A percentile compares a stretch with the other conserved stretches of the same genome.
Evolutionary conservation across 1,284 basidiomycete species (phyloP).

Genomic region (Athelia psychrophila): DNA sequence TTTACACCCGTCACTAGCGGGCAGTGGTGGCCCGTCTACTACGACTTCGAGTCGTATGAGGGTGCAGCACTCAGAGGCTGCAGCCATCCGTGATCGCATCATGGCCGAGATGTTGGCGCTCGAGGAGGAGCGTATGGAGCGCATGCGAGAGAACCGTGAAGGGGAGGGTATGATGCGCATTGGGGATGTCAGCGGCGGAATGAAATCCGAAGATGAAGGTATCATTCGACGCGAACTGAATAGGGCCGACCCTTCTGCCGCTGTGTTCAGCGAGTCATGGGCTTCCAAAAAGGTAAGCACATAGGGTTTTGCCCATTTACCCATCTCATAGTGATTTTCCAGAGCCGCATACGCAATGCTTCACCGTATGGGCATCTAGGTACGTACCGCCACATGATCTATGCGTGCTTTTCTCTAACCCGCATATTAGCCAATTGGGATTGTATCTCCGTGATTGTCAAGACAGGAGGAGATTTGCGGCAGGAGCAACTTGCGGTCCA

Average conservation of each 20-base stretch:
- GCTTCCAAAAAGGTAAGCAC: slow-evolving; percentile 79
- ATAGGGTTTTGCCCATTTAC: background rate
- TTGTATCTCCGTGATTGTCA: slow-evolving; percentile 96
- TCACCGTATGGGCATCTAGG: slow-evolving; percentile 97
- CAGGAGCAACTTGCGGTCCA: slow-evolving; percentile 98
- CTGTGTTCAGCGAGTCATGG: slow-evolving; percentile 97
- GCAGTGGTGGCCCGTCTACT: slow-evolving; percentile 15
- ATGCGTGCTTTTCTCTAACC: too few relatives aligned
- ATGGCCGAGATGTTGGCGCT: slow-evolving; percentile 99
- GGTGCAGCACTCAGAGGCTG: slow-evolving; percentile 78
- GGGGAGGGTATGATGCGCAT: slow-evolving; percentile 56
- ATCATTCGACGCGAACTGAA: slow-evolving; percentile 93
- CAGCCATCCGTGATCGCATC: slow-evolving; percentile 91
- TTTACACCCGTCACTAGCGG: slow-evolving; percentile 27
- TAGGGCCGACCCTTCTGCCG: slow-evolving; percentile 94
- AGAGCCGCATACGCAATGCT: slow-evolving; percentile 86
- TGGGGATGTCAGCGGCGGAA: slow-evolving; percentile 39
- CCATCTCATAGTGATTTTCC: slow-evolving; percentile 7
- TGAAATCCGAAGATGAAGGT: slow-evolving; percentile 85
- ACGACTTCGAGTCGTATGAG: slow-evolving; percentile 50
- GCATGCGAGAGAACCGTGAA: slow-evolving; percentile 78
- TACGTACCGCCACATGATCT: slow-evolving; percentile 34
- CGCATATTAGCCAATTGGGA: slow-evolving; percentile 62
- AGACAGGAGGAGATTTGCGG: slow-evolving; percentile 94
- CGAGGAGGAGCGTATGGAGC: slow-evolving; percentile 94